Base-by-base conservation (phyloP, 2,329 filamentous ascomycete species). In the Fragosphaeria purpurea region DNA sequence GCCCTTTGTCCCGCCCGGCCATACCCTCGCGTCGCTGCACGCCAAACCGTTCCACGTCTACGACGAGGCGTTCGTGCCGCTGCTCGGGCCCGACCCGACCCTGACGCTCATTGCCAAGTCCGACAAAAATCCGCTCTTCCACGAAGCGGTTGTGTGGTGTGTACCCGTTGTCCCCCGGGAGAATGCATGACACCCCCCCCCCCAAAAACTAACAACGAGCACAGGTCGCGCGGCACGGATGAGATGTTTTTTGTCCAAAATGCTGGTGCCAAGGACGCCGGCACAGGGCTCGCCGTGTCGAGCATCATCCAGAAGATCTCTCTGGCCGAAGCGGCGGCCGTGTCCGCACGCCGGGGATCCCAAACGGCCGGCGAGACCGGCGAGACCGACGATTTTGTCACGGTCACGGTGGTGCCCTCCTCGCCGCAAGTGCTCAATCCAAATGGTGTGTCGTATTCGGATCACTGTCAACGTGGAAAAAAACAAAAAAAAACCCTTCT, bases 141-240 rank as follows among this genome's bases (percentile, higher is more conserved):
- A 80, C 50, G 77, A 80, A 56, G 76, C 76, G 6, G 72, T 76
- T 8, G 68, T 76, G 0, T 80, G 74, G 73, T 71, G 68, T n/a
- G 63, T 59, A 13, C 47, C 11, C 7, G 35, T 37, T 22, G 22
- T 22, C 22, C 22, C 22, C 22, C 22, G 22, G 22, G 22, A 22
- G 35, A 37, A 37, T 37, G 35, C 7, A 3, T 37, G 7, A 11
- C 35, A 37, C 11, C 35, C 35, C 11, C 11, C 7, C 35, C n/a
- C n/a, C n/a, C n/a, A n/a, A n/a, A 37, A 37, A 37, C 7, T 7
- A 11, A 37, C 7, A 37, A 37, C 11, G 35, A 7, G 35, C 46
- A 8, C 45, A 69, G 65, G 66, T 65, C 64, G 41, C 63, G 65
- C 3, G 67, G 67, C 0, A 76, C 71, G 0, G 70, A 77, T 22